A percentile compares a stretch with the other conserved stretches of the same genome.
Conservation (phyloP, 371 early-diverging fungal species). For the Mortierella sp. region DNA sequence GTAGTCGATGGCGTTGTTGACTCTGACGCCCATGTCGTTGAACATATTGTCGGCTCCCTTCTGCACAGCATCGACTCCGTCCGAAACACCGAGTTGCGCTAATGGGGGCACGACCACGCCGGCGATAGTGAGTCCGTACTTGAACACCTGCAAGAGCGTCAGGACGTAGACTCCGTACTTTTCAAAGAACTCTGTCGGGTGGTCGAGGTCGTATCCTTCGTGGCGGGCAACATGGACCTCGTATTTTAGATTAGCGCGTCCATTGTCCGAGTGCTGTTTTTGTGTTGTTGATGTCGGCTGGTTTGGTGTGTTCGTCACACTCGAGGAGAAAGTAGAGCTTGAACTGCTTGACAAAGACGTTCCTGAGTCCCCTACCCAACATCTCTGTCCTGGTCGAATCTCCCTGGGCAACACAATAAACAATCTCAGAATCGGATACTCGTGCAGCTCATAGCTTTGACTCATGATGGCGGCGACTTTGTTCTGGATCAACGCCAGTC, state of each 20-base stretch:
- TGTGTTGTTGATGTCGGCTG: neutral
- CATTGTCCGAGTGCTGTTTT: neutral
- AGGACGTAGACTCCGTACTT: constrained; percentile 13
- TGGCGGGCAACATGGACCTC: constrained; percentile 12
- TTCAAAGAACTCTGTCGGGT: constrained; percentile 8
- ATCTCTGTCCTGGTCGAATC: neutral
- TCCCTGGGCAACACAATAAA: constrained; percentile 21
- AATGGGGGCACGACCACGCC: neutral
- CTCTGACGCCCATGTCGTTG: neutral
- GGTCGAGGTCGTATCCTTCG: constrained; percentile 10
- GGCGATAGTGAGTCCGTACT: neutral
- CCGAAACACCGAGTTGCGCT: neutral
- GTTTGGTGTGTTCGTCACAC: constrained; percentile 10
- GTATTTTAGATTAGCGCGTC: neutral
- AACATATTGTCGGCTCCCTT: neutral
- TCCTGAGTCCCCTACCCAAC: neutral
- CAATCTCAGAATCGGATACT: constrained; percentile 13
- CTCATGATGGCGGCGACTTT: constrained; percentile 5
- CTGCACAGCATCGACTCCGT: neutral
- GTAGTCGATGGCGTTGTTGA: neutral
- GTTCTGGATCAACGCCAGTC: constrained; percentile 3
- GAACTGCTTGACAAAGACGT: constrained; percentile 1
- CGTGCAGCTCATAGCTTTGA: constrained; percentile 15
- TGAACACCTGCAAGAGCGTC: constrained; percentile 9
- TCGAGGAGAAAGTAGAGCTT: constrained; percentile 21